phyloP scores from a whole-genome alignment of 345 rosid genomes.

The Citrus inodora region DNA sequence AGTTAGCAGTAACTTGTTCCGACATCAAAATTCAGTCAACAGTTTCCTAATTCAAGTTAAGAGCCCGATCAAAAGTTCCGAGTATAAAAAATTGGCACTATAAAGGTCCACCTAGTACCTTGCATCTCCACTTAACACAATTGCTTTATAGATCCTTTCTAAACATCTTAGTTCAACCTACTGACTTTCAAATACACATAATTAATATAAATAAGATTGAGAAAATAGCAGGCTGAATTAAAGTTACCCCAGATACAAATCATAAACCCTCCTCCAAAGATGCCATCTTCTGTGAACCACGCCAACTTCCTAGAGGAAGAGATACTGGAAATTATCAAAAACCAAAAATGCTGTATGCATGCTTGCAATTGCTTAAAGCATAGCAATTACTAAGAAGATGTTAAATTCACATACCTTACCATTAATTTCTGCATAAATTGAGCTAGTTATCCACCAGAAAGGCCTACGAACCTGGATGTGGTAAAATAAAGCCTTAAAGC shows the following conservation, averaged over 20 bases:
- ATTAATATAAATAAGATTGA: neutral
- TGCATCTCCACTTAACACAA: neutral
- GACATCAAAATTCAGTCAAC: neutral
- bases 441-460: slow-evolving; percentile 95
- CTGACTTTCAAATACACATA: neutral
- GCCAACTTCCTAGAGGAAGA: slow-evolving; percentile 63
- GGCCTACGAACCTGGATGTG: slow-evolving; percentile 82
- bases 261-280: slow-evolving; percentile 94
- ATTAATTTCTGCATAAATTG: slow-evolving; percentile 86
- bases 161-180: slow-evolving; percentile 1
- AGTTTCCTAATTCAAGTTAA: neutral
- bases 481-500: slow-evolving; percentile 22
- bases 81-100: neutral
- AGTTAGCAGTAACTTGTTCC: neutral
- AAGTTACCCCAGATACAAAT: slow-evolving; percentile 82
- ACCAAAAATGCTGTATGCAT: neutral
- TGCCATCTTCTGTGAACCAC: slow-evolving; percentile 98
- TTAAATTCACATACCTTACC: slow-evolving; percentile 57
- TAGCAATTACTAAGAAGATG: neutral
- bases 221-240: slow-evolving; percentile 14
- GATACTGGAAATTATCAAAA: slow-evolving; percentile 16
- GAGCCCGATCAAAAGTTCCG: neutral
- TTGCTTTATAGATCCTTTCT: neutral
- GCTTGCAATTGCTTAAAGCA: neutral
- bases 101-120: neutral